A percentile compares a stretch with the other conserved stretches of the same genome.
These are phyloP conservation scores for Pseudopediastrum boryanum DNA, from an alignment of 139 green algal species.

Conservation along the genomic window DNA sequence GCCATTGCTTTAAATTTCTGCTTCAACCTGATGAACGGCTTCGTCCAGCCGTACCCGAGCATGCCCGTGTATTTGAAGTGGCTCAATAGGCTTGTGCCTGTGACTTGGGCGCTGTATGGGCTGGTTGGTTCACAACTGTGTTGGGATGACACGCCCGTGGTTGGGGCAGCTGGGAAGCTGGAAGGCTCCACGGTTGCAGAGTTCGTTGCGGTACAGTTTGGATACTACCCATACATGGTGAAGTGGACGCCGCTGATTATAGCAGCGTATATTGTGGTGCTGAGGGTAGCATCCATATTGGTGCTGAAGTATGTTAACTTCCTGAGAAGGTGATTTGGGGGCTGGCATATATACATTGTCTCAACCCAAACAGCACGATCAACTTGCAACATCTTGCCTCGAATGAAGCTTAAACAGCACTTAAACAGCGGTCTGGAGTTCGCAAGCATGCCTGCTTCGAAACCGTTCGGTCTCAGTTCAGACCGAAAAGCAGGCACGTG, in stretches of 20 bases:
- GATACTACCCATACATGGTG: constrained; percentile 60
- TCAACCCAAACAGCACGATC: too few relatives aligned
- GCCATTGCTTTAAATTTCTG: constrained; percentile 31
- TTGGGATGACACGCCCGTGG: constrained; percentile 25
- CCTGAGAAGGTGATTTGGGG: constrained; percentile 53
- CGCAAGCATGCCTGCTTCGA: too few relatives aligned
- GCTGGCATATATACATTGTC: too few relatives aligned
- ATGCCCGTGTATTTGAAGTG: constrained; percentile 76
- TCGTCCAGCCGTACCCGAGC: constrained; percentile 73
- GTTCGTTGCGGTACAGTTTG: constrained; percentile 65
- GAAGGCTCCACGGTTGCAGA: neutral
- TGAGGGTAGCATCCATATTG: constrained; percentile 51
- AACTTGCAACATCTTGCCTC: too few relatives aligned
- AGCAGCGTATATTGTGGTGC: constrained; percentile 61
- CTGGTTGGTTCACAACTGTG: constrained; percentile 59
- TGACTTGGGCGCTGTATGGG: constrained; percentile 69
- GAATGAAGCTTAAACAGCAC: too few relatives aligned
- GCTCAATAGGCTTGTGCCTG: constrained; percentile 69
- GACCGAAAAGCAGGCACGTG: too few relatives aligned
- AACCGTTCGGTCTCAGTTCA: too few relatives aligned
- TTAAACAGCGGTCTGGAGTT: too few relatives aligned
- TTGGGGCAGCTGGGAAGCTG: neutral
- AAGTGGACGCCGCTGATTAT: constrained; percentile 60
- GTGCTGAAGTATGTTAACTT: constrained; percentile 69
- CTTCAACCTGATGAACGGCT: constrained; percentile 77